A percentile compares a stretch with the other conserved stretches of the same genome.
Evolutionary conservation across 2,329 filamentous ascomycete genomes (phyloP).

Genomic region (Dactylellina leptospora): DNA sequence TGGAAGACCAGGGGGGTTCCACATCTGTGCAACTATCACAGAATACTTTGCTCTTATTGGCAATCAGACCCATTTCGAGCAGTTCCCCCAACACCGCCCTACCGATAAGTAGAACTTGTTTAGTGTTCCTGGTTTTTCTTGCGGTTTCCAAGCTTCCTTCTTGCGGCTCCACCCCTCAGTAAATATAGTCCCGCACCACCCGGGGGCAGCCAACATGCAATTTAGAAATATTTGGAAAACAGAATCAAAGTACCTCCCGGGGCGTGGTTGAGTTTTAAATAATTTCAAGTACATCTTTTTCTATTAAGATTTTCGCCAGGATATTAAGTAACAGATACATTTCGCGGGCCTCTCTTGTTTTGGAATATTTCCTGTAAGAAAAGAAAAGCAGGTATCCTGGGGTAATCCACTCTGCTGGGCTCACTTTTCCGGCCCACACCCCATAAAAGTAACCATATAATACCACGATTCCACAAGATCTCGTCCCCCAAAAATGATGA

Average conservation of each 20-base stretch:
- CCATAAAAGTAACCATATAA: constrained; percentile 25
- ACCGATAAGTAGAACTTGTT: not conserved
- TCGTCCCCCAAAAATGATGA: constrained; percentile 22
- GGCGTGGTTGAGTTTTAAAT: constrained; percentile 23
- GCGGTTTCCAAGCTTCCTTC: constrained; percentile 24
- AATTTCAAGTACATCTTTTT: constrained; percentile 19
- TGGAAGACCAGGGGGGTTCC: constrained; percentile 7
- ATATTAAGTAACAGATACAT: constrained; percentile 16
- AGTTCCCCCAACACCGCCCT: constrained; percentile 23
- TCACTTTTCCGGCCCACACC: not conserved
- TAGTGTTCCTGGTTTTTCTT: constrained; percentile 12
- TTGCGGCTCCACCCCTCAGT: constrained; percentile 51
- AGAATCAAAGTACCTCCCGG: constrained; percentile 5
- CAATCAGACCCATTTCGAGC: constrained; percentile 17
- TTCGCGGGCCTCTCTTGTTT: constrained; percentile 22
- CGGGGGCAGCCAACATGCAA: constrained; percentile 28
- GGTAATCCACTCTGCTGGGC: constrained; percentile 19
- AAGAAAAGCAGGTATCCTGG: constrained; percentile 33
- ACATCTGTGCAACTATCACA: constrained; percentile 31
- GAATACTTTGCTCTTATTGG: constrained; percentile 12
- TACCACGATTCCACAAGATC: constrained; percentile 24
- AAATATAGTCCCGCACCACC: constrained; percentile 47
- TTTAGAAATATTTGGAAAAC: constrained; percentile 30
- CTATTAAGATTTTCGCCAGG: not conserved
- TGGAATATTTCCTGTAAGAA: constrained; percentile 47